Evolutionary conservation across 352 stramenopile species (phyloP).

Genomic region (Globisporangium nunn): DNA sequence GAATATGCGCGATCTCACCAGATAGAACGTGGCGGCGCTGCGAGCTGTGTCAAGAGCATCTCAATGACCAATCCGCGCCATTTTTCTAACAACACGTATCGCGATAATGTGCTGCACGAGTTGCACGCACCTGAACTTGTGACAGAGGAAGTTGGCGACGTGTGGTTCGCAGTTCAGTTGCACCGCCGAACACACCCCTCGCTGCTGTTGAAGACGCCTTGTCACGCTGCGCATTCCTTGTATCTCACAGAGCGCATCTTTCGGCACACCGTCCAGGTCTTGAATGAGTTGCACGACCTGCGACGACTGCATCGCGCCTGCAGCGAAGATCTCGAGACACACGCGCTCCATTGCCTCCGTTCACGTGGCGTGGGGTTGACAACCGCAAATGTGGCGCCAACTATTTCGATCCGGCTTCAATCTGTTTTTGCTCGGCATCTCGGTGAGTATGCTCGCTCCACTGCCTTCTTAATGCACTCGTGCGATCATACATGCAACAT

Average conservation of each 20-base stretch:
- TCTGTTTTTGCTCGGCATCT: no score
- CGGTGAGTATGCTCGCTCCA: no score
- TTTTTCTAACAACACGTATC: no score
- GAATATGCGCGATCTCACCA: constrained; percentile 48
- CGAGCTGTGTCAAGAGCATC: constrained; percentile 11
- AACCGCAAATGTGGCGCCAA: no score
- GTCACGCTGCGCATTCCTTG: constrained; percentile 10
- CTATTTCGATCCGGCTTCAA: no score
- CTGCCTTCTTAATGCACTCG: no score
- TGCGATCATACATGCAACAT: no score
- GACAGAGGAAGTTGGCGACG: constrained; percentile 52
- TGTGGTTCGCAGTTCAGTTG: constrained; percentile 36
- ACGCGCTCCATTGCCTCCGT: constrained; percentile 27
- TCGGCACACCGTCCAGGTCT: constrained; percentile 31
- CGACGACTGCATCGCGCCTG: constrained; percentile 19
- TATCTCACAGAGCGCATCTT: constrained; percentile 47
- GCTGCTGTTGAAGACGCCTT: constrained; percentile 1
- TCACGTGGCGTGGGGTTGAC: background rate
- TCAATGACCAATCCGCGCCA: background rate
- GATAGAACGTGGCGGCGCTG: constrained; percentile 30
- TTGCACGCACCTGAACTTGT: constrained; percentile 42
- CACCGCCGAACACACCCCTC: constrained; percentile 11
- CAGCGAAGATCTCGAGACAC: constrained; percentile 41
- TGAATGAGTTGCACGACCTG: constrained; percentile 41
- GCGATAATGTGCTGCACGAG: background rate